These are phyloP conservation scores for Celoporthe dispersa DNA, from an alignment of 2,329 filamentous ascomycete species.

Conservation along the genomic window DNA sequence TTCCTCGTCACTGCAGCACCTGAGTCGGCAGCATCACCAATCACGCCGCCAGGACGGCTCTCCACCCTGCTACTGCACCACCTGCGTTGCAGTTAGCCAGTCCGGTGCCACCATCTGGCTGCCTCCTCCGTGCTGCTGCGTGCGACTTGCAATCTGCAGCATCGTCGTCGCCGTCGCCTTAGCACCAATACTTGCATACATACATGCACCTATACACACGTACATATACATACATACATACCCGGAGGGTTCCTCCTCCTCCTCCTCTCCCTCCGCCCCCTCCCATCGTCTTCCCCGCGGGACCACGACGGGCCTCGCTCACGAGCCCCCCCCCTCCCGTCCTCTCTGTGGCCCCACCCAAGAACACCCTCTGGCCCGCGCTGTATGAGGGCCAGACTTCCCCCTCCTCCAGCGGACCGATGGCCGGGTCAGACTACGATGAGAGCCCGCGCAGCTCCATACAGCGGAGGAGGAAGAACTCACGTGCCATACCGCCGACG, in stretches of 20 bases:
- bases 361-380: neutral
- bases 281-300: neutral
- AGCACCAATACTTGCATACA: neutral
- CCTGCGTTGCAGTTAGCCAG: conserved; percentile 26
- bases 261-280: neutral
- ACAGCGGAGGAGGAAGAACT: conserved; percentile 32
- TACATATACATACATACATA: neutral
- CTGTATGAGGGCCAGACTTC: neutral
- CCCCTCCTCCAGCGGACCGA: conserved; percentile 34
- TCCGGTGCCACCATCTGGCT: conserved; percentile 31
- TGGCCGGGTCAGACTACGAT: conserved; percentile 38
- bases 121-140: conserved; percentile 8
- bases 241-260: neutral
- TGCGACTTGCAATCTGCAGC: conserved; percentile 20
- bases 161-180: neutral
- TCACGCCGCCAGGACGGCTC: conserved; percentile 18
- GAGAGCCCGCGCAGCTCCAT: conserved; percentile 35
- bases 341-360: conserved; percentile 7
- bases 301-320: conserved; percentile 7
- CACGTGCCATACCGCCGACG: conserved; percentile 32
- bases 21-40: conserved; percentile 21
- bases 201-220: neutral
- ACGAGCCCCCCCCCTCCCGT: neutral
- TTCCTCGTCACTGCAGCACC: conserved; percentile 17
- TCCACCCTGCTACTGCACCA: conserved; percentile 20